Evolutionary conservation across 75 land plant species (phyloP).

Genomic region (Sequoia sempervirens): DNA sequence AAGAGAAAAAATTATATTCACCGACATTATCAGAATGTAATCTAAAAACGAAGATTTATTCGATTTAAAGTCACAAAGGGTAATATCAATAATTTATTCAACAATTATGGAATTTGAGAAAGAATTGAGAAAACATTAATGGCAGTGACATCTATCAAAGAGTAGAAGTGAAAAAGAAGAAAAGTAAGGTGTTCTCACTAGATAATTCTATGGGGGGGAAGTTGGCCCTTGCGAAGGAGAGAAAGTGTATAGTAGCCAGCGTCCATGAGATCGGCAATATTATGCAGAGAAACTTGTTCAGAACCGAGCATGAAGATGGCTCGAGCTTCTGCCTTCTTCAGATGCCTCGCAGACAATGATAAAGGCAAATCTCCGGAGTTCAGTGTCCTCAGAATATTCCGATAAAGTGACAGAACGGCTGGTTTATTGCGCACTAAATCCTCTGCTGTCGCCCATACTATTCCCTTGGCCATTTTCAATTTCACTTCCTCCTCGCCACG

Average conservation of each 20-base stretch:
- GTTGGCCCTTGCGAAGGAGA: slow-evolving; percentile 45
- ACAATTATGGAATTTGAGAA: too few relatives aligned
- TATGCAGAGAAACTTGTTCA: slow-evolving; percentile 55
- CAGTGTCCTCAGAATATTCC: slow-evolving; percentile 43
- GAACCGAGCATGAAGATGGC: slow-evolving; percentile 44
- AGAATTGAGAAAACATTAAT: too few relatives aligned
- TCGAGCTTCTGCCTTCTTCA: slow-evolving; percentile 63
- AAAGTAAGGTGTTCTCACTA: not conserved
- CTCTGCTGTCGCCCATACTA: slow-evolving; percentile 81
- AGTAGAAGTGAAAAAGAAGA: too few relatives aligned
- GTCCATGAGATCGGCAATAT: slow-evolving; percentile 61
- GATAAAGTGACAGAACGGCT: slow-evolving; percentile 50
- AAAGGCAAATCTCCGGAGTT: slow-evolving; percentile 52
- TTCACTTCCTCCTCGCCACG: not conserved
- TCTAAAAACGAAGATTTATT: too few relatives aligned
- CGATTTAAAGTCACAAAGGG: too few relatives aligned
- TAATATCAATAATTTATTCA: too few relatives aligned
- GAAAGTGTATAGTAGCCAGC: slow-evolving; percentile 61
- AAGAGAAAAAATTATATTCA: too few relatives aligned
- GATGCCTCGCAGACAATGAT: slow-evolving; percentile 47
- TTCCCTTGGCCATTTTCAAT: slow-evolving; percentile 15
- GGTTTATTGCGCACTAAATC: slow-evolving; percentile 54
- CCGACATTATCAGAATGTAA: too few relatives aligned
- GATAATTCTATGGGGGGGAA: slow-evolving; percentile 12
- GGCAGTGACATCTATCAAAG: too few relatives aligned